phyloP scores from a whole-genome alignment of 106 monocot species.

The Xerophyta viscosa region DNA sequence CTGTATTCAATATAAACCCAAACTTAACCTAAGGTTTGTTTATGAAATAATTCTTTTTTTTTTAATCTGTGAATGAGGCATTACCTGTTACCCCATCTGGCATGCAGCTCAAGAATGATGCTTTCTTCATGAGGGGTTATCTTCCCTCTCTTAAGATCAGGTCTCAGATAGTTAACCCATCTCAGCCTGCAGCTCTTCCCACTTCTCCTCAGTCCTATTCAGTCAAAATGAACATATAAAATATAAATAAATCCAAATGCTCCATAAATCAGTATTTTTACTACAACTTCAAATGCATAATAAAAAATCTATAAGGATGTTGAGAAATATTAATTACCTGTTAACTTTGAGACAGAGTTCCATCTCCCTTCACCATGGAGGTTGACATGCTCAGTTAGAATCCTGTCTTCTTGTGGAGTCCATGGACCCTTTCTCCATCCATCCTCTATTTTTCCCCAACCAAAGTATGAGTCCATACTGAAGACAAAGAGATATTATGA shows the following conservation, averaged over 20 bases:
- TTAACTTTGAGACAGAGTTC: conserved; percentile 57
- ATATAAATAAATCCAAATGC: too few relatives aligned
- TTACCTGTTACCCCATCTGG: conserved; percentile 57
- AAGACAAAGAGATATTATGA: too few relatives aligned
- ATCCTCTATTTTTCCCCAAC: conserved; percentile 20
- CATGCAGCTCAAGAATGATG: conserved; percentile 52
- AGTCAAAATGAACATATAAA: background rate
- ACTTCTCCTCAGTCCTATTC: conserved; percentile 35
- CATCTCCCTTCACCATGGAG: conserved; percentile 76
- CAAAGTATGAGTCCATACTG: too few relatives aligned
- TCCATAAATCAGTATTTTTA: too few relatives aligned
- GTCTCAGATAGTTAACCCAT: conserved; percentile 62
- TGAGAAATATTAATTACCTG: conserved; percentile 26
- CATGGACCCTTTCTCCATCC: conserved; percentile 76
- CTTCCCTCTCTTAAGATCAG: conserved; percentile 61
- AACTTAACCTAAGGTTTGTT: too few relatives aligned
- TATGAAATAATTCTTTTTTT: too few relatives aligned
- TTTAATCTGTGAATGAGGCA: background rate
- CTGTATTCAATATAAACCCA: too few relatives aligned
- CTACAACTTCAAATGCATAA: too few relatives aligned
- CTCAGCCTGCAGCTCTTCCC: conserved; percentile 65
- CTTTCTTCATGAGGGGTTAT: conserved; percentile 56
- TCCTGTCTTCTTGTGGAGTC: conserved; percentile 65
- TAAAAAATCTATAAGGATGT: too few relatives aligned
- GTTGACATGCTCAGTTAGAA: conserved; percentile 64